A percentile compares a stretch with the other conserved stretches of the same genome.
phyloP scores from a whole-genome alignment of 768 basidiomycete species.

The Sutorius australiensis region DNA sequence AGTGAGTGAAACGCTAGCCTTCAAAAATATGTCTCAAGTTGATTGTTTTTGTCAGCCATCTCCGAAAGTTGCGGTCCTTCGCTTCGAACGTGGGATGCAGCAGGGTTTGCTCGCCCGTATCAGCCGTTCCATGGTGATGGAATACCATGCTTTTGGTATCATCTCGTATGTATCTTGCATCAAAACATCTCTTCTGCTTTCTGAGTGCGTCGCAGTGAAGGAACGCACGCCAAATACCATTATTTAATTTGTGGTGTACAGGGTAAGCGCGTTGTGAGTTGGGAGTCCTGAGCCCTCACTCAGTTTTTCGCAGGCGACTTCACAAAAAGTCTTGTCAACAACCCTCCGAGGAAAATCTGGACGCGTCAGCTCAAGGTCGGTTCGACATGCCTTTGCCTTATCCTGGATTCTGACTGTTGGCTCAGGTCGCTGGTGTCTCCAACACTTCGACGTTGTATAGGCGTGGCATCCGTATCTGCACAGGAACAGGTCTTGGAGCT shows the following conservation, averaged over 20 bases:
- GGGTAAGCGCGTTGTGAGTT: conserved; percentile 30
- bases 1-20: conserved; percentile 37
- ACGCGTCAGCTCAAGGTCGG: conserved; percentile 74
- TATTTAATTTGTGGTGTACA: conserved; percentile 82
- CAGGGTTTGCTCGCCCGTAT: conserved; percentile 74
- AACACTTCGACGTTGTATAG: conserved; percentile 79
- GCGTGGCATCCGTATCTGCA: conserved; percentile 77
- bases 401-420: conserved; percentile 2
- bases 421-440: conserved; percentile 74
- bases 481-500: conserved; percentile 78
- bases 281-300: not conserved
- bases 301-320: conserved; percentile 53
- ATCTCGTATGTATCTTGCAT: conserved; percentile 50
- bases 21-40: not conserved
- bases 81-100: conserved; percentile 81
- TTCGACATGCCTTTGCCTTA: not conserved
- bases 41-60: conserved; percentile 51
- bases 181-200: conserved; percentile 1
- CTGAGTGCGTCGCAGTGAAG: conserved; percentile 47
- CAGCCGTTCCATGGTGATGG: conserved; percentile 69
- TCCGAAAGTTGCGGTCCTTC: conserved; percentile 72
- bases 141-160: conserved; percentile 81
- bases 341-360: conserved; percentile 71
- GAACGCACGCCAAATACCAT: conserved; percentile 68
- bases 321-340: conserved; percentile 63